phyloP scores from a whole-genome alignment of 306 rosid species.

The Geum urbanum region DNA sequence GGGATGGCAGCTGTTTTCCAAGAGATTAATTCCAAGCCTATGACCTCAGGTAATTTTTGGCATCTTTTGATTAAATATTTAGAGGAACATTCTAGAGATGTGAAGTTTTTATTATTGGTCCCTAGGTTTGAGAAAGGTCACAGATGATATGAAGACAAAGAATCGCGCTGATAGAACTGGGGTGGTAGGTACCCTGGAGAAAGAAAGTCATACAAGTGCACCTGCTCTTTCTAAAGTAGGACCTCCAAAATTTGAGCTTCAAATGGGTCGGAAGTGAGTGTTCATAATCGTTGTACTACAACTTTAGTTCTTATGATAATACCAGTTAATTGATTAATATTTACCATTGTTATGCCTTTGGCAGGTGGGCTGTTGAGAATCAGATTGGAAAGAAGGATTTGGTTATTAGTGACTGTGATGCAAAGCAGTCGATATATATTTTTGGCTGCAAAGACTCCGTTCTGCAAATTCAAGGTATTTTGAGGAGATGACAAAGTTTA shows the following conservation, averaged over 20 bases:
- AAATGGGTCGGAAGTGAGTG: slow-evolving; percentile 98
- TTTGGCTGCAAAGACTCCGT: slow-evolving; percentile 97
- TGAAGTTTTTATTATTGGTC: slow-evolving; percentile 17
- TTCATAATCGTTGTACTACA: neutral
- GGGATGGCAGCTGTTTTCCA: slow-evolving; percentile 97
- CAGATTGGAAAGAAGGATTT: slow-evolving; percentile 80
- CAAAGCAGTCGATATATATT: slow-evolving; percentile 88
- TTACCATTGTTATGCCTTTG: slow-evolving; percentile 8
- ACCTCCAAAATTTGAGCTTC: slow-evolving; percentile 92
- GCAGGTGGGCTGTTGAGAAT: slow-evolving; percentile 98
- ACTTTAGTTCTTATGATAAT: slow-evolving; percentile 17
- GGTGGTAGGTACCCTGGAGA: slow-evolving; percentile 51
- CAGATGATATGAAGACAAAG: slow-evolving; percentile 87
- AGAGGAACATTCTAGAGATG: slow-evolving; percentile 13
- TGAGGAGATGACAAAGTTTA: slow-evolving; percentile 8
- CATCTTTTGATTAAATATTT: slow-evolving; percentile 6
- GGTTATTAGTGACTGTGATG: slow-evolving; percentile 83
- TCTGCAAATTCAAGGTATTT: slow-evolving; percentile 83
- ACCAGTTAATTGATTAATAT: slow-evolving; percentile 18
- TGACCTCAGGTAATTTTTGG: slow-evolving; percentile 57
- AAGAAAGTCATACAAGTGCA: slow-evolving; percentile 47
- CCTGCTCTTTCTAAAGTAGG: slow-evolving; percentile 61
- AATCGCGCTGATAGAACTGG: slow-evolving; percentile 83
- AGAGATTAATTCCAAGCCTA: slow-evolving; percentile 59
- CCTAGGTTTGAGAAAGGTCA: slow-evolving; percentile 86